These are phyloP conservation scores for Handroanthus guayacan DNA, from an alignment of 257 asterid species.

Conservation along the genomic window DNA sequence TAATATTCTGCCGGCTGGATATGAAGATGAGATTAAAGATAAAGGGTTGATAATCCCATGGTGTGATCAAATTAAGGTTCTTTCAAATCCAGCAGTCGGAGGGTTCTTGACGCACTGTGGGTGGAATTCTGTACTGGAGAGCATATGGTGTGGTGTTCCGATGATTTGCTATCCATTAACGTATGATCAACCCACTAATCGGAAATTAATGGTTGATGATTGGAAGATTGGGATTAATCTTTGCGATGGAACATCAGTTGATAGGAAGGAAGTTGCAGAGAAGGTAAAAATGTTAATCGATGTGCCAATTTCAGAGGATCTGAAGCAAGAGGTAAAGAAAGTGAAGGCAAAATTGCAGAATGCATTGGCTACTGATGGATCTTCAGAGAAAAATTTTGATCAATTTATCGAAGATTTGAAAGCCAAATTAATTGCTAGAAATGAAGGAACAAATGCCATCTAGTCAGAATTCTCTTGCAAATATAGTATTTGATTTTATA, in stretches of 20 bases:
- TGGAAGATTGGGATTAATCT: slow-evolving; percentile 62
- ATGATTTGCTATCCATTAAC: slow-evolving; percentile 48
- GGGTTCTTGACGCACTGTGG: slow-evolving; percentile 63
- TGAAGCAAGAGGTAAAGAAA: slow-evolving; percentile 33
- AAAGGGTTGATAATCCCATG: slow-evolving; percentile 54
- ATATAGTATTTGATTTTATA: background rate
- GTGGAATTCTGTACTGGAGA: slow-evolving; percentile 58
- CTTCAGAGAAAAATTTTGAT: slow-evolving; percentile 46
- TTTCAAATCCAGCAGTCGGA: slow-evolving; percentile 46
- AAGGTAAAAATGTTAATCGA: slow-evolving; percentile 44
- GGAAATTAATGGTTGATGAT: slow-evolving; percentile 56
- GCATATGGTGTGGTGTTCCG: slow-evolving; percentile 48
- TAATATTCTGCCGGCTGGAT: slow-evolving; percentile 33
- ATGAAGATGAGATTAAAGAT: slow-evolving; percentile 23
- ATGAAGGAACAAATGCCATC: background rate
- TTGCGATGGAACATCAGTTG: slow-evolving; percentile 42
- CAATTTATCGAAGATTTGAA: slow-evolving; percentile 47
- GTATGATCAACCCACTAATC: slow-evolving; percentile 47
- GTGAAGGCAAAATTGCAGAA: slow-evolving; percentile 28
- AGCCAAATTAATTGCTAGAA: slow-evolving; percentile 27
- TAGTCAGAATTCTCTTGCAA: background rate
- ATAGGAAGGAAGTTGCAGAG: slow-evolving; percentile 40
- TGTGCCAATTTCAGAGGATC: slow-evolving; percentile 24
- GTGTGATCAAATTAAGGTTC: slow-evolving; percentile 46
- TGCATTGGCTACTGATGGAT: slow-evolving; percentile 49